Evolutionary conservation across 202 grass and related monocot species (phyloP), one percentile per base, ranked within the genome.

Genomic region (Eragrostis tef): DNA sequence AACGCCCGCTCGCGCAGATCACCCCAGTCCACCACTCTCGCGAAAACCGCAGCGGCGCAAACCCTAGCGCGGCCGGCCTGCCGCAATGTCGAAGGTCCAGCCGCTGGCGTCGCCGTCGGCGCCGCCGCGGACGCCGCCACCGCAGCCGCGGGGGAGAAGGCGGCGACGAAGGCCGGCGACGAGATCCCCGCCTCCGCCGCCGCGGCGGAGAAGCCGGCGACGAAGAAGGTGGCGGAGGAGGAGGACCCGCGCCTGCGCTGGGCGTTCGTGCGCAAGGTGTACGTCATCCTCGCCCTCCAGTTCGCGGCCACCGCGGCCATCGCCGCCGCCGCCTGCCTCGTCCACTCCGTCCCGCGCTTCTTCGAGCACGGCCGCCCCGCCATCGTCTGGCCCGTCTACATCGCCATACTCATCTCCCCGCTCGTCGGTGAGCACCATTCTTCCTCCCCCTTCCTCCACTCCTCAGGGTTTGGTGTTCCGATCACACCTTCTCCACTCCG

Each of bases 221-320:
- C 15, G 73, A 83, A 34, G 64, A 48, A 41, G 24, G 83, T 81
- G 60, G 83, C 84, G 70, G 78, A 63, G 42, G 91, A 84, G 74
- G 91, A 90, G 74, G 88, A 93, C 25, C 88, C 88, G 29, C 54
- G 71, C 19, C 80, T 94, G 26, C 78, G 91, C 9, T 91, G 88
- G 91, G 88, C 79, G 0, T 94, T 91, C 91, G 87, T 89, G 51
- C 67, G 88, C 9, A 94, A 94, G 86, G 91, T 91, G 11, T 94
- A 91, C 71, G 7, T 10, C 0, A 94, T 94, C 66, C 83, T 91
- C 7, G 43, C 86, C 10, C 17, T 80, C 5, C 91, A 90, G 78
- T 84, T 94, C 67, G 58, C 79, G 3, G 19, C 67, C 65, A 94
- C 91, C 0, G 71, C 91, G 6, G 75, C 15, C 11, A 25, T 90